Evolutionary conservation across 345 rosid species (phyloP).

Genomic region (Lepidium africanum): DNA sequence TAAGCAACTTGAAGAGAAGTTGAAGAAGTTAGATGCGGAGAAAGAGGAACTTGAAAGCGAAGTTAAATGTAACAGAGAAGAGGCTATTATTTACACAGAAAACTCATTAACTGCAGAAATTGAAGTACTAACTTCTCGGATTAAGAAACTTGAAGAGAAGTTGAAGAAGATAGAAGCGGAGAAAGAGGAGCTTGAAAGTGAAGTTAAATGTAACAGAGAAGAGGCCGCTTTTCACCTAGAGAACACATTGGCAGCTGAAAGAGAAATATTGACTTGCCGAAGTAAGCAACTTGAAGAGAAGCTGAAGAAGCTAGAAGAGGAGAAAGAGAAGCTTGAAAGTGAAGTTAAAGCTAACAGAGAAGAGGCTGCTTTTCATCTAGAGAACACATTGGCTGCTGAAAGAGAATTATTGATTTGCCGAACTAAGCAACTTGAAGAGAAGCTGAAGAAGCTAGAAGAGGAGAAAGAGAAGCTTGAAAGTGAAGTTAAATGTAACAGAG

Average conservation of each 20-base stretch:
- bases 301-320: slow-evolving; percentile 28
- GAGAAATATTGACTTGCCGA: slow-evolving; percentile 31
- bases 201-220: slow-evolving; percentile 24
- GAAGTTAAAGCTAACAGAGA: slow-evolving; percentile 23
- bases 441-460: slow-evolving; percentile 24
- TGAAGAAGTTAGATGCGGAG: slow-evolving; percentile 32
- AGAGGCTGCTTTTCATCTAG: slow-evolving; percentile 24
- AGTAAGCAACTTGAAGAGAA: slow-evolving; percentile 36
- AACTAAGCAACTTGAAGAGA: slow-evolving; percentile 36
- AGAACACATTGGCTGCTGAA: slow-evolving; percentile 35
- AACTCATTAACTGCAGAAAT: slow-evolving; percentile 39
- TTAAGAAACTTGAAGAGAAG: slow-evolving; percentile 36
- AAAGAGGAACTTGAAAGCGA: slow-evolving; percentile 31
- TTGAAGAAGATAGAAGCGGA: slow-evolving; percentile 29
- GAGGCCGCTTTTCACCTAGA: slow-evolving; percentile 17
- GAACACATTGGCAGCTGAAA: slow-evolving; percentile 38
- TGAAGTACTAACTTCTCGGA: slow-evolving; percentile 28
- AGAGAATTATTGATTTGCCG: slow-evolving; percentile 32
- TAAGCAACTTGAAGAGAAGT: slow-evolving; percentile 35
- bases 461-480: slow-evolving; percentile 36
- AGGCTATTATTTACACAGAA: slow-evolving; percentile 20
- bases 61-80: slow-evolving; percentile 26
- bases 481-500: slow-evolving; percentile 20
- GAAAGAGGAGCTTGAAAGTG: slow-evolving; percentile 32
- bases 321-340: slow-evolving; percentile 35